A percentile compares a stretch with the other conserved stretches of the same genome.
Evolutionary conservation across 345 rosid genomes (phyloP).

Genomic region (Kandelia obovata): DNA sequence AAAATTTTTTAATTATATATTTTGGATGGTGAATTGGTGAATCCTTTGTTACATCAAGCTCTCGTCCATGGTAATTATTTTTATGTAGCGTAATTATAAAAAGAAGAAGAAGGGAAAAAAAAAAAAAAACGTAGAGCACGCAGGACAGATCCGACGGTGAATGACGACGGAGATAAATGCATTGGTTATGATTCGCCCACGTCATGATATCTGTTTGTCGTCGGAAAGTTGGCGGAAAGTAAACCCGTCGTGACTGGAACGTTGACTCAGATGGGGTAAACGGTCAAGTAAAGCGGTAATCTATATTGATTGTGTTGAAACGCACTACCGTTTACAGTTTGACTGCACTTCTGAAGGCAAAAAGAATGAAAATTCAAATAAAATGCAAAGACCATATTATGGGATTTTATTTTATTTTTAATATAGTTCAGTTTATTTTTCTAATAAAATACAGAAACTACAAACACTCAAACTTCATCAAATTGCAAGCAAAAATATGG

Average conservation of each 20-base stretch:
- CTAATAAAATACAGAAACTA: too few relatives aligned
- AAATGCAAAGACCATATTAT: neutral
- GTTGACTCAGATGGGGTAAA: neutral
- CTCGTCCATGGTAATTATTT: constrained; percentile 36
- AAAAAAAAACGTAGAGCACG: constrained; percentile 9
- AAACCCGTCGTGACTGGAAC: constrained; percentile 16
- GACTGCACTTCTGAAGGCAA: neutral
- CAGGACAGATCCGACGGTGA: constrained; percentile 21
- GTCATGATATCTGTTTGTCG: neutral
- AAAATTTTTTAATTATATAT: too few relatives aligned
- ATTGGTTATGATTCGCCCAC: constrained; percentile 16
- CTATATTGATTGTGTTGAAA: too few relatives aligned
- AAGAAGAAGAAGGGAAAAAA: neutral
- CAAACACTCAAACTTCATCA: too few relatives aligned
- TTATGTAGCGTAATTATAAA: neutral
- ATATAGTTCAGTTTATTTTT: too few relatives aligned
- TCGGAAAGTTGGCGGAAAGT: constrained; percentile 17
- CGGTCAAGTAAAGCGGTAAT: constrained; percentile 9
- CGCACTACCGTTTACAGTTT: too few relatives aligned
- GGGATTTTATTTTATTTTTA: too few relatives aligned
- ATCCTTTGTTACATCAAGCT: constrained; percentile 40
- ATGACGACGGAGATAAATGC: too few relatives aligned
- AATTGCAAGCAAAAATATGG: too few relatives aligned
- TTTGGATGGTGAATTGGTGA: constrained; percentile 2
- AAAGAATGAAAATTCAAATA: too few relatives aligned